Evolutionary conservation across 164 flowering plant genomes (phyloP).

Genomic region (Berberis vulgaris): DNA sequence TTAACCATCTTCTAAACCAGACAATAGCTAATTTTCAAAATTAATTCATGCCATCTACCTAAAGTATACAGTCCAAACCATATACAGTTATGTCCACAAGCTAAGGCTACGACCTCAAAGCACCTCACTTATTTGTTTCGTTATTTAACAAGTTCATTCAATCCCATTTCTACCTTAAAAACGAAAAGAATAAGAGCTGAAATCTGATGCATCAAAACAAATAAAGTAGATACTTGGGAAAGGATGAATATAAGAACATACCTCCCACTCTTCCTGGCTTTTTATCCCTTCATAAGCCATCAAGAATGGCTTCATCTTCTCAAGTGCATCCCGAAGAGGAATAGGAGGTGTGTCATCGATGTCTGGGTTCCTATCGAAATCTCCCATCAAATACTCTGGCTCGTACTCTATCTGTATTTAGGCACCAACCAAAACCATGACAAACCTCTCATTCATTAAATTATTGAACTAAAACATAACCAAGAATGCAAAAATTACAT

Average conservation of each 20-base stretch:
- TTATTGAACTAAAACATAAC: background rate
- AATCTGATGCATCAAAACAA: too few species aligned
- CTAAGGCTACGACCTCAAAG: too few species aligned
- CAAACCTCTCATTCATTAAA: background rate
- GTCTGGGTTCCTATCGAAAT: conserved; percentile 66
- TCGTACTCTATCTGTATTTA: conserved; percentile 71
- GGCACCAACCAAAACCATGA: conserved; percentile 3
- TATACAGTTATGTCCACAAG: too few species aligned
- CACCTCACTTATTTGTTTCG: too few species aligned
- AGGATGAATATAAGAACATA: conserved; percentile 10
- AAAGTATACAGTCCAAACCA: too few species aligned
- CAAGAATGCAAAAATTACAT: too few species aligned
- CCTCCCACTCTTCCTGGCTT: conserved; percentile 93
- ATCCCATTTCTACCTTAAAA: too few species aligned
- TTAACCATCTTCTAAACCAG: too few species aligned
- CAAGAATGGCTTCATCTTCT: conserved; percentile 83
- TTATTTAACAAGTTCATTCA: too few species aligned
- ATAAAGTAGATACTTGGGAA: background rate
- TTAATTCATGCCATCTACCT: too few species aligned
- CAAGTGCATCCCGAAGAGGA: conserved; percentile 70
- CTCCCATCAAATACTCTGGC: conserved; percentile 74
- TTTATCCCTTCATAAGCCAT: conserved; percentile 79
- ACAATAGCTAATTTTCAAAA: too few species aligned
- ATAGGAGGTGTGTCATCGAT: conserved; percentile 81
- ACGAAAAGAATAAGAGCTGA: too few species aligned